Evolutionary conservation across 2,329 filamentous ascomycete genomes (phyloP), one percentile per base, ranked within the genome.

Genomic region (Aspergillus tamarii): DNA sequence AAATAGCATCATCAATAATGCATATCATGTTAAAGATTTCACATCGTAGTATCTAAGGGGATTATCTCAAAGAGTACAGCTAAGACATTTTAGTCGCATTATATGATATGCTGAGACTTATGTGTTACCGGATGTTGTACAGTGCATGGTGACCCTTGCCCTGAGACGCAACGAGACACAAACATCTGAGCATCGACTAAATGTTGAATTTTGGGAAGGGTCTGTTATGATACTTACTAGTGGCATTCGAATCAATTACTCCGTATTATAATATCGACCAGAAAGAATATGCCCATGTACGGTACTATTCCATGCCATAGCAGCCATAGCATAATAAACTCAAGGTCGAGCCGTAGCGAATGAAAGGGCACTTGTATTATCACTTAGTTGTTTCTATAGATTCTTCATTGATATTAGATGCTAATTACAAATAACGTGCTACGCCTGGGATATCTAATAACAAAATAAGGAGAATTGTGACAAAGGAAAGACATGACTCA

Each of bases 401-500:
- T 10, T 45, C 11, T 45, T 45, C 19, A 23, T 45, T 14, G 45
- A 4, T 46, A 46, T 30, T 28, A 30, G 4, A 32, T 11, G 14
- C 28, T 52, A 28, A 23, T 52, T n/a, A 52, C 26, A 32, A n/a
- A n/a, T n/a, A 5, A n/a, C 5, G 19, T 52, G 16, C 28, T 52
- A 52, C 55, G 36, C 53, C 50, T 34, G 45, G 61, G 61, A 59
- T 62, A 59, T 62, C 48, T 62, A 55, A 39, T 26, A 39, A 39
- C 12, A 30, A 55, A 16, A 36, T 30, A 61, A 48, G 30, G 48
- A 43, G 58, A 54, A 59, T 50, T 41, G 56, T 1, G 32, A 61
- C 50, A 43, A 66, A 48, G 32, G 59, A 64, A 57, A 58, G 63
- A 64, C 59, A 60, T 61, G 39, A 10, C 3, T 55, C 30, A 55